Evolutionary conservation across 768 basidiomycete species (phyloP).

Genomic region (Russula ochroleuca): DNA sequence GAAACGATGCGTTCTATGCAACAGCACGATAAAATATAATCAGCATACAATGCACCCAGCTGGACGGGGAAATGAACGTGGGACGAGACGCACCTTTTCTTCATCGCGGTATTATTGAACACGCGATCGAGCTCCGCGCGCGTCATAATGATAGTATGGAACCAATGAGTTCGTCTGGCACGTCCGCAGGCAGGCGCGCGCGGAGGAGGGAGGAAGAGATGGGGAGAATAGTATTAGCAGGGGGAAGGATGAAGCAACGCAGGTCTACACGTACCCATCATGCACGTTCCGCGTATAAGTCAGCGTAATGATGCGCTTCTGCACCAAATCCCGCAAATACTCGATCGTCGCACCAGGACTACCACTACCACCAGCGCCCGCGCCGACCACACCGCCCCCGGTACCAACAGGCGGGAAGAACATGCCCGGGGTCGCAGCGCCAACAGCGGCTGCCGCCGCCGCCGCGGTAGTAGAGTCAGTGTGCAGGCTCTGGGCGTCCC

Average conservation of each 20-base stretch:
- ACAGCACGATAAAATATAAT: background rate
- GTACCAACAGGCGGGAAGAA: background rate
- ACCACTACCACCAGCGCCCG: conserved; percentile 10
- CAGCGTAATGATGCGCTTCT: conserved; percentile 80
- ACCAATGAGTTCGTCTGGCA: conserved; percentile 75
- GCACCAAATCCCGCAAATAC: conserved; percentile 70
- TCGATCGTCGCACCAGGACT: conserved; percentile 64
- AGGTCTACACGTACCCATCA: conserved; percentile 60
- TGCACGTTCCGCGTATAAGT: conserved; percentile 83
- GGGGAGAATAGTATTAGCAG: background rate
- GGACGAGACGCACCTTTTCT: conserved; percentile 60
- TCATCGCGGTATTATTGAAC: conserved; percentile 73
- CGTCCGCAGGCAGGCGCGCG: no score
- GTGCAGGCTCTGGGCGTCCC: conserved; percentile 67
- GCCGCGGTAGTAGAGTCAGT: conserved; percentile 35
- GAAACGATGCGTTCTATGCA: conserved; percentile 69
- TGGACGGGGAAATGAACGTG: background rate
- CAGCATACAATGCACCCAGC: background rate
- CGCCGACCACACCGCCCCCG: background rate
- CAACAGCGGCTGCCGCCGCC: background rate
- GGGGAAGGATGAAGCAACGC: background rate
- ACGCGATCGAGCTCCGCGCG: conserved; percentile 66
- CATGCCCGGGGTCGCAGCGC: background rate
- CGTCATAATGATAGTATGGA: conserved; percentile 80
- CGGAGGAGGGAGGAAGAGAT: no score